Conservation (phyloP, 2,329 filamentous ascomycete species). For the Ascochyta lentis region DNA sequence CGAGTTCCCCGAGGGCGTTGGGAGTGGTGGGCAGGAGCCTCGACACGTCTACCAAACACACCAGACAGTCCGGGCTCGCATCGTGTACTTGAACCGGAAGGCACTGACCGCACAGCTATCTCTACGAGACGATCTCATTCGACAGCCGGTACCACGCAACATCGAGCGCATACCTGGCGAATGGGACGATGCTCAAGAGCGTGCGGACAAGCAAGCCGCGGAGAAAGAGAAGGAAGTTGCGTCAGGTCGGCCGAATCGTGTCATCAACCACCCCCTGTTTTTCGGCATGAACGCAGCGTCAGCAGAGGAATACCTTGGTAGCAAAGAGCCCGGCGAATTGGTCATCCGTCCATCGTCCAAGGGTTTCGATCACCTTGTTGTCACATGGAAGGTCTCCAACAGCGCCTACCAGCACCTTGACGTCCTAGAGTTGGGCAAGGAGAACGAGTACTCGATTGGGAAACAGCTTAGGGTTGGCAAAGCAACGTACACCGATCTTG, state of each 20-base stretch:
- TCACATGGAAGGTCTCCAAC: constrained; percentile 98
- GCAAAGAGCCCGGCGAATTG: constrained; percentile 83
- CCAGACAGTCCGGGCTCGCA: constrained; percentile 87
- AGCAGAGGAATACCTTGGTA: constrained; percentile 91
- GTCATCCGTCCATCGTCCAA: constrained; percentile 96
- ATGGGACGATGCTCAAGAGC: constrained; percentile 87
- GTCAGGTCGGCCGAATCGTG: constrained; percentile 85
- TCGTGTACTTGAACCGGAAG: constrained; percentile 86
- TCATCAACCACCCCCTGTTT: constrained; percentile 98
- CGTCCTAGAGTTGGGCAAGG: constrained; percentile 94
- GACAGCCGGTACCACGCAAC: constrained; percentile 57
- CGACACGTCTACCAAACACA: constrained; percentile 74
- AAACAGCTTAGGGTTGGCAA: constrained; percentile 85
- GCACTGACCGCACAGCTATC: constrained; percentile 84
- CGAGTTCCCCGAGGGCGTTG: constrained; percentile 77
- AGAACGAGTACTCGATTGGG: constrained; percentile 94
- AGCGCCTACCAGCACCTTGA: constrained; percentile 98
- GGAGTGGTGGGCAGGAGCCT: constrained; percentile 54
- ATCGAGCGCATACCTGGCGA: constrained; percentile 76
- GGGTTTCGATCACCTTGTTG: constrained; percentile 90
- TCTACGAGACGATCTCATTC: constrained; percentile 80
- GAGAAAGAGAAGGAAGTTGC: constrained; percentile 85
- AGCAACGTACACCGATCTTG: constrained; percentile 92
- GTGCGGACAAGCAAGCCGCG: constrained; percentile 76
- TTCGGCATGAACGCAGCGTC: constrained; percentile 89